These are phyloP conservation scores for Aquilaria agallochum DNA, from an alignment of 441 rosid genomes.

Conservation along the genomic window DNA sequence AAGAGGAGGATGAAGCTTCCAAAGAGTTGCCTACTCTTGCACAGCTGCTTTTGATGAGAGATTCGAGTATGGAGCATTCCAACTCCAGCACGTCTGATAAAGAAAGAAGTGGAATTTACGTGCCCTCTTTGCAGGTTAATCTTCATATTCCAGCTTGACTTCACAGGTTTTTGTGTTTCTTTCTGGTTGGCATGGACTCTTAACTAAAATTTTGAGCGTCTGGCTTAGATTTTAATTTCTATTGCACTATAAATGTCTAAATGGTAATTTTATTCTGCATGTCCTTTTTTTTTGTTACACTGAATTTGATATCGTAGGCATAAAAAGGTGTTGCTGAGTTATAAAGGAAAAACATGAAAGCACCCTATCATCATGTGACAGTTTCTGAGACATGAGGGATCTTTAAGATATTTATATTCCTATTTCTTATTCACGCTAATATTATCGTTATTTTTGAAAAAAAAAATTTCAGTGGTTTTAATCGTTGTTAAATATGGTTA, in stretches of 20 bases:
- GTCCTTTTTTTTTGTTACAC: too few relatives aligned
- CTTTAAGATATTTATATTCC: neutral
- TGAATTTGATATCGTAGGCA: too few relatives aligned
- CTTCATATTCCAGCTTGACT: neutral
- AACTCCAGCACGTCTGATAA: constrained; percentile 8
- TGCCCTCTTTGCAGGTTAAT: constrained; percentile 29
- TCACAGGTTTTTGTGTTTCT: too few relatives aligned
- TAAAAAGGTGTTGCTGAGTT: too few relatives aligned
- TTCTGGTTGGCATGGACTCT: neutral
- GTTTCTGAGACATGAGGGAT: neutral
- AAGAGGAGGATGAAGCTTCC: constrained; percentile 12
- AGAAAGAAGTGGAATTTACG: constrained; percentile 16
- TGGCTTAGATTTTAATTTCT: too few relatives aligned
- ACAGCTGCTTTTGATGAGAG: constrained; percentile 34
- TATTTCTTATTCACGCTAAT: neutral
- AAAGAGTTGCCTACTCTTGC: constrained; percentile 31
- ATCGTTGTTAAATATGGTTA: too few relatives aligned
- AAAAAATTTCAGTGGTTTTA: too few relatives aligned
- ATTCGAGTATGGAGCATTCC: constrained; percentile 18
- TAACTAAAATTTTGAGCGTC: neutral
- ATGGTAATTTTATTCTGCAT: too few relatives aligned
- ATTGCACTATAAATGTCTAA: too few relatives aligned
- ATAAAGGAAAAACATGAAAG: too few relatives aligned
- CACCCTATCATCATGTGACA: too few relatives aligned
- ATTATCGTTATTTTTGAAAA: too few relatives aligned